Conservation (phyloP, 495 filamentous ascomycete species). For the Aspergillus olivimuriae region DNA sequence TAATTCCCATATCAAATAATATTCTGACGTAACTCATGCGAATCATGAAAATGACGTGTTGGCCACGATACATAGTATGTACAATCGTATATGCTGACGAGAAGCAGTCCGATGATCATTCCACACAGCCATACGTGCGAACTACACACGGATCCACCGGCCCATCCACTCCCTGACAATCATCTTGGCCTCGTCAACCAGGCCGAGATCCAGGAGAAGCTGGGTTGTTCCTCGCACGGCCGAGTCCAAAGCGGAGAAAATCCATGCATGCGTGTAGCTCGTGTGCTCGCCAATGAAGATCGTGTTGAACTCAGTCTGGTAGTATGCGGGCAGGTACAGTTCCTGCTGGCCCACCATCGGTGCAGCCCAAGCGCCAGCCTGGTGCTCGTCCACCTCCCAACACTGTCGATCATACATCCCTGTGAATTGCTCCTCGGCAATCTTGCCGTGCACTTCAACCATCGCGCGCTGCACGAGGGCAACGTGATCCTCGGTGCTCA, state of each 20-base stretch:
- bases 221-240: slow-evolving; percentile 61
- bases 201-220: slow-evolving; percentile 56
- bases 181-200: slow-evolving; percentile 64
- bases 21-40: too few relatives aligned
- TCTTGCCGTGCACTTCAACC: slow-evolving; percentile 53
- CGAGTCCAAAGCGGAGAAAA: slow-evolving; percentile 60
- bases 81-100: too few relatives aligned
- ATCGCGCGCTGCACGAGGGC: slow-evolving; percentile 50
- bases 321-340: slow-evolving; percentile 62
- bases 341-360: slow-evolving; percentile 55
- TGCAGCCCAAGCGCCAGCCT: slow-evolving; percentile 48
- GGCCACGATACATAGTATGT: too few relatives aligned
- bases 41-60: too few relatives aligned
- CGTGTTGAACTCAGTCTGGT: slow-evolving; percentile 58
- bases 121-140: neutral
- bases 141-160: slow-evolving; percentile 46
- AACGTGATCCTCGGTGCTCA: slow-evolving; percentile 48
- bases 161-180: slow-evolving; percentile 63
- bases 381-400: slow-evolving; percentile 51
- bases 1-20: too few relatives aligned
- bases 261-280: slow-evolving; percentile 70
- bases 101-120: neutral
- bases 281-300: slow-evolving; percentile 69
- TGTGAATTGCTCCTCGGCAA: slow-evolving; percentile 51
- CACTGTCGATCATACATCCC: slow-evolving; percentile 50